Percentiles rank a stretch among this genome's conserved stretches.
These are phyloP conservation scores for Batkoa obscura DNA, from an alignment of 371 early-diverging fungal genomes.

Conservation along the genomic window DNA sequence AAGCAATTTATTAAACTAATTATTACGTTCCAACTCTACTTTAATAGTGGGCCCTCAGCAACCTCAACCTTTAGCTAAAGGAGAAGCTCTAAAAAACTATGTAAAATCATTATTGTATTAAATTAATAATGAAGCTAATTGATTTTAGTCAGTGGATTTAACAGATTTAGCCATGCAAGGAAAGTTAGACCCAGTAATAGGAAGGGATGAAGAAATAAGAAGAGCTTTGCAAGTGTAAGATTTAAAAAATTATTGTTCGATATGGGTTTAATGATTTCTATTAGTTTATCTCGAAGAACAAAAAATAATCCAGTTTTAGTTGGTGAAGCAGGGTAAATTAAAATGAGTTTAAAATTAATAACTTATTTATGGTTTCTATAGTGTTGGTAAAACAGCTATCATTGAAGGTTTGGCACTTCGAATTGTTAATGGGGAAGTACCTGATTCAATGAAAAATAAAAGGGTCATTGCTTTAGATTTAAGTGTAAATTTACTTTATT, in stretches of 20 bases:
- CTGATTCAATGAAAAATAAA: slow-evolving; percentile 49
- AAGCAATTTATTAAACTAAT: too few relatives aligned
- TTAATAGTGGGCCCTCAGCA: too few relatives aligned
- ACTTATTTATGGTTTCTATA: neutral
- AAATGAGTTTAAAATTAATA: neutral
- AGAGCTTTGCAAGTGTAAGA: slow-evolving; percentile 54
- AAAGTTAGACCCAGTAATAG: slow-evolving; percentile 72
- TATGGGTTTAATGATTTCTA: neutral
- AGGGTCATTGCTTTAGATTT: slow-evolving; percentile 60
- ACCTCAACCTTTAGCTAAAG: slow-evolving; percentile 3
- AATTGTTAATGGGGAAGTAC: slow-evolving; percentile 62
- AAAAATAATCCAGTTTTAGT: slow-evolving; percentile 87
- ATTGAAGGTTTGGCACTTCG: slow-evolving; percentile 59
- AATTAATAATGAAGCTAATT: neutral
- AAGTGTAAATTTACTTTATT: slow-evolving; percentile 18
- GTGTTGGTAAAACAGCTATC: slow-evolving; percentile 44
- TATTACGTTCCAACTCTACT: too few relatives aligned
- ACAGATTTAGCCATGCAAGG: slow-evolving; percentile 56
- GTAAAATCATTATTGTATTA: neutral
- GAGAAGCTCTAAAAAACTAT: slow-evolving; percentile 4
- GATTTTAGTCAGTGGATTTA: slow-evolving; percentile 28
- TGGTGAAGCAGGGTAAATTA: slow-evolving; percentile 44
- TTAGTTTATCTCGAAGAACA: slow-evolving; percentile 42
- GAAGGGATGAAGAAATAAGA: slow-evolving; percentile 72
- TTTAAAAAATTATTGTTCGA: slow-evolving; percentile 1